A percentile compares a stretch with the other conserved stretches of the same genome.
phyloP scores from a whole-genome alignment of 306 rosid species.

The Coriaria nepalensis region DNA sequence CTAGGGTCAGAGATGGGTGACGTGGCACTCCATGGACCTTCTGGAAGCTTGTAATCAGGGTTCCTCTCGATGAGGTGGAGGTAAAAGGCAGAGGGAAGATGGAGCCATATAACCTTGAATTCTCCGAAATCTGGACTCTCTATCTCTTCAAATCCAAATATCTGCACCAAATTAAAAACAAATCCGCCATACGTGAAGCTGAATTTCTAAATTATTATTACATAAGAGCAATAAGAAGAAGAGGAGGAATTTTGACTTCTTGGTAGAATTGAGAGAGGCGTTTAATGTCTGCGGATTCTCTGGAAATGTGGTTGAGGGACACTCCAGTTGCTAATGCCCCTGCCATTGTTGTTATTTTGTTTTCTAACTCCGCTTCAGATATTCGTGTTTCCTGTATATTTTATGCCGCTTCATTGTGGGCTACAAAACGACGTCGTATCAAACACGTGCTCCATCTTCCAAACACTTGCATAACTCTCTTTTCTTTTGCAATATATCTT shows the following conservation, averaged over 20 bases:
- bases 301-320: constrained; percentile 48
- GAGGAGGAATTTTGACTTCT: constrained; percentile 24
- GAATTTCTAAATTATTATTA: too few species aligned
- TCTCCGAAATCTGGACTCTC: constrained; percentile 55
- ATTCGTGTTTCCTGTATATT: too few species aligned
- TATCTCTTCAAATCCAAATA: constrained; percentile 64
- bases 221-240: background rate
- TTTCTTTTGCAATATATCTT: too few species aligned
- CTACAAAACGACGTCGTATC: too few species aligned
- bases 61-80: constrained; percentile 63
- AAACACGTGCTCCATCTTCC: too few species aligned
- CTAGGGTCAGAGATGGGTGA: constrained; percentile 55
- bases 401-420: too few species aligned
- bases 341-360: too few species aligned
- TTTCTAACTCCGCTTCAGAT: too few species aligned
- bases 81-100: constrained; percentile 27
- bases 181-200: too few species aligned
- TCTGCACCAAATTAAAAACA: constrained; percentile 15
- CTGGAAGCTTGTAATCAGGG: constrained; percentile 54
- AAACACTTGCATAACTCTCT: too few species aligned
- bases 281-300: constrained; percentile 50
- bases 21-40: constrained; percentile 61
- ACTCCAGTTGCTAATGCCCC: constrained; percentile 23
- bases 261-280: constrained; percentile 74
- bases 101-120: constrained; percentile 60